Base-by-base conservation (phyloP, 2,329 filamentous ascomycete species). In the Fusarium dlaminii region DNA sequence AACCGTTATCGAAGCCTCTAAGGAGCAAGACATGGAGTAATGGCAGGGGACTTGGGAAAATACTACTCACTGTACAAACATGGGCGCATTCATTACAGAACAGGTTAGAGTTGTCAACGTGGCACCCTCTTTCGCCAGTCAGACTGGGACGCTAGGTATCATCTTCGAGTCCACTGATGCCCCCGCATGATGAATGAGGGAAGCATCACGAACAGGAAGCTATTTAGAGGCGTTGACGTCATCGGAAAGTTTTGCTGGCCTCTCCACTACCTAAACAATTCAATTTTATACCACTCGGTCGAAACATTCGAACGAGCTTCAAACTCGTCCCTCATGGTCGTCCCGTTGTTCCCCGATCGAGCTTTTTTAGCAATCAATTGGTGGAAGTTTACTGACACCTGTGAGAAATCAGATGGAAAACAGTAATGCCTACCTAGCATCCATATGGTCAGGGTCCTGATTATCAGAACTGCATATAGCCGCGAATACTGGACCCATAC, bases 171-270 rank as follows among this genome's bases (percentile, higher is more conserved):
- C 54, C 62, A 75, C 42, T 63, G 72, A 75, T 68, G 54, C 43
- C 46, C 51, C 54, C 64, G 43, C 68, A 54, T 58, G 46, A 66
- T 63, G 51, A 55, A 58, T 51, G 48, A 49, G 51, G 27, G 51
- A 39, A 42, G 30, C 45, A 71, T 73, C 74, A 36, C 72, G 52
- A 75, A 51, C 58, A 68, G 56, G 30, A 58, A 52, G 63, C 39
- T 63, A 37, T 70, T 55, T 34, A 55, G 71, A 76, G 75, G 64
- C 75, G 59, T 77, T 77, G 68, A 77, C 75, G 73, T 77, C 75
- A 77, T 77, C 48, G 20, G 20, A 30, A 27, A 49, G 29, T 34
- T 49, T 65, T 49, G 46, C 37, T 43, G 18, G 27, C 20, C 18
- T 52, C 17, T 49, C 36, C 37, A 20, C 45, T 20, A 34, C 32